These are phyloP conservation scores for Karstenula rhodostoma DNA, from an alignment of 2,329 filamentous ascomycete species.

Conservation along the genomic window DNA sequence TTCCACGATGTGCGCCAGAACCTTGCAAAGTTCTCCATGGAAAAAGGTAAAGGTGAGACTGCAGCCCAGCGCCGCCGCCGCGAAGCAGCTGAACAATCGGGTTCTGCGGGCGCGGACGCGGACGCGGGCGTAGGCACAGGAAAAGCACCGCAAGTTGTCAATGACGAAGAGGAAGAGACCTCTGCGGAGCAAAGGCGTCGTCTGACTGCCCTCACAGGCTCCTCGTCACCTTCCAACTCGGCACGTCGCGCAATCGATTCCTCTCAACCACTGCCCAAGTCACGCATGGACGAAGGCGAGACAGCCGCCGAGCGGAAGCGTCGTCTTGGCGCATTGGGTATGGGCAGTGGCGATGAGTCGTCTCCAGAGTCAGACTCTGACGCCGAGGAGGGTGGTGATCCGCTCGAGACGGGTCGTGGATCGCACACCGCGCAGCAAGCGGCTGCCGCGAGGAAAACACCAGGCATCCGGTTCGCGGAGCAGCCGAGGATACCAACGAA, in stretches of 20 bases:
- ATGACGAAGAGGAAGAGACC: slow-evolving; percentile 46
- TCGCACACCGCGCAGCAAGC: slow-evolving; percentile 25
- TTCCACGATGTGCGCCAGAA: slow-evolving; percentile 56
- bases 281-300: slow-evolving; percentile 61
- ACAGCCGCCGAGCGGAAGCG: slow-evolving; percentile 78
- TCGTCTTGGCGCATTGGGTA: slow-evolving; percentile 76
- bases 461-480: slow-evolving; percentile 70
- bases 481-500: slow-evolving; percentile 45
- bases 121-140: slow-evolving; percentile 22
- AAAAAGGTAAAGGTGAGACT: slow-evolving; percentile 40
- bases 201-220: slow-evolving; percentile 24
- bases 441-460: slow-evolving; percentile 42
- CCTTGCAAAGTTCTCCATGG: slow-evolving; percentile 37
- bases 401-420: slow-evolving; percentile 45
- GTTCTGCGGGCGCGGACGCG: slow-evolving; percentile 3
- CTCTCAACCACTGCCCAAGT: slow-evolving; percentile 27
- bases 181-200: slow-evolving; percentile 27
- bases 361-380: slow-evolving; percentile 41
- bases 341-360: slow-evolving; percentile 46
- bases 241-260: slow-evolving; percentile 20
- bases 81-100: slow-evolving; percentile 36
- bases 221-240: slow-evolving; percentile 22
- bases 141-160: slow-evolving; percentile 24
- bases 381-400: slow-evolving; percentile 45
- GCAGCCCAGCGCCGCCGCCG: slow-evolving; percentile 56